Evolutionary conservation across 2,329 filamentous ascomycete species (phyloP), one percentile per base, ranked within the genome.

Genomic region (Talaromyces sp.): DNA sequence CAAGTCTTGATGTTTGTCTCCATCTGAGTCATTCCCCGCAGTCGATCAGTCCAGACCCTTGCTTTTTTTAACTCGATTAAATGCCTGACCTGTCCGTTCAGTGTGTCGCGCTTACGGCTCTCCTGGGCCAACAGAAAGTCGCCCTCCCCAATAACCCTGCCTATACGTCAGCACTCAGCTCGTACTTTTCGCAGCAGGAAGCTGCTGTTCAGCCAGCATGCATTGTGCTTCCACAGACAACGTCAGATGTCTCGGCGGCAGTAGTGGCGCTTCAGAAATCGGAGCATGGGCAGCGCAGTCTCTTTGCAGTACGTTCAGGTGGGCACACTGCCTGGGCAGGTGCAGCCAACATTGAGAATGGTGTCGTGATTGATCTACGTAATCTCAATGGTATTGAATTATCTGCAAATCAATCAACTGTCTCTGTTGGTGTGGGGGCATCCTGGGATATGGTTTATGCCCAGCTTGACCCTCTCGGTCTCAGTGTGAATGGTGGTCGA

Each of bases 311-410:
- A 2, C 80, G 79, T 61, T 76, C 78, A 58, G 81, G 81, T 34
- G 81, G 82, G 2, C 81, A 83, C 67, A 75, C 75, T 22, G 70
- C 74, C 2, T 75, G 76, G 64, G 71, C 75, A 0, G 80, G 80
- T 25, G 75, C 76, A 10, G 79, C 78, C 6, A 80, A 78, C 63
- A 78, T 80, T 17, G 69, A 75, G 0, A 71, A 72, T 31, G 81
- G 81, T 3, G 77, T 83, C 8, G 81, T 79, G 1, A 74, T 83
- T 58, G 78, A 78, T 63, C 72, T 83, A 17, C 22, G 58, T 17
- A 40, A 59, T n/a, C 17, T 65, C 1, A 56, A 62, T 54, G 31
- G 43, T 5, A 36, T 61, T 8, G 58, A 22, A 11, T 34, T 61
- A 25, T 38, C 45, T 2, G 58, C 31, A 17, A 31, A 61, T 54